Evolutionary conservation across 2,329 filamentous ascomycete species (phyloP).

Genomic region (Phyllosticta paracitricarpa): DNA sequence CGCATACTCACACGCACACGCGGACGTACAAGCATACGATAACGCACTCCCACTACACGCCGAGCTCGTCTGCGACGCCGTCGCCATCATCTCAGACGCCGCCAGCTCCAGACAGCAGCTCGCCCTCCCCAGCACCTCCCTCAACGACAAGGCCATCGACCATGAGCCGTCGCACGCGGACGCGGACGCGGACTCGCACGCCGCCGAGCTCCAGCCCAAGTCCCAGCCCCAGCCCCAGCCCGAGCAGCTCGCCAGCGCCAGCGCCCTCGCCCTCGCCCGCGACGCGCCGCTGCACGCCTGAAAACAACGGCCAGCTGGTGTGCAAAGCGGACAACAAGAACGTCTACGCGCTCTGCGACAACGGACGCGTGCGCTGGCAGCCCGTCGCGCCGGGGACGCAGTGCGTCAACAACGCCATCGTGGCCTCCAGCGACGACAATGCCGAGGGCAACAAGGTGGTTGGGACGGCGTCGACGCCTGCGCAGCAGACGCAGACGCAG

Average conservation of each 20-base stretch:
- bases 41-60: not conserved
- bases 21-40: not conserved
- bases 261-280: not conserved
- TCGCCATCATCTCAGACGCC: not conserved
- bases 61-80: not conserved
- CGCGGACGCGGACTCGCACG: not conserved
- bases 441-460: not conserved
- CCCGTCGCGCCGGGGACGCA: slow-evolving; percentile 32
- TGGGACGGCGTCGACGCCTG: not conserved
- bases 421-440: not conserved
- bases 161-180: not conserved
- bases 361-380: slow-evolving; percentile 27
- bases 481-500: too few species aligned
- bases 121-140: not conserved
- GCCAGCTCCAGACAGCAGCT: not conserved
- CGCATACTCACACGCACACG: not conserved
- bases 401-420: slow-evolving; percentile 32
- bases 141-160: not conserved
- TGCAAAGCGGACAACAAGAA: not conserved
- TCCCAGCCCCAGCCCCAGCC: not conserved
- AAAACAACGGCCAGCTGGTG: slow-evolving; percentile 2
- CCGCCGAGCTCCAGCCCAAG: not conserved
- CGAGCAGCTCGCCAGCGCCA: not conserved
- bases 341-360: slow-evolving; percentile 25
- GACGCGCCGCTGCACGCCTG: not conserved